A percentile compares a stretch with the other conserved stretches of the same genome.
These are phyloP conservation scores for Hibiscus trionum DNA, from an alignment of 345 rosid species.

Conservation along the genomic window DNA sequence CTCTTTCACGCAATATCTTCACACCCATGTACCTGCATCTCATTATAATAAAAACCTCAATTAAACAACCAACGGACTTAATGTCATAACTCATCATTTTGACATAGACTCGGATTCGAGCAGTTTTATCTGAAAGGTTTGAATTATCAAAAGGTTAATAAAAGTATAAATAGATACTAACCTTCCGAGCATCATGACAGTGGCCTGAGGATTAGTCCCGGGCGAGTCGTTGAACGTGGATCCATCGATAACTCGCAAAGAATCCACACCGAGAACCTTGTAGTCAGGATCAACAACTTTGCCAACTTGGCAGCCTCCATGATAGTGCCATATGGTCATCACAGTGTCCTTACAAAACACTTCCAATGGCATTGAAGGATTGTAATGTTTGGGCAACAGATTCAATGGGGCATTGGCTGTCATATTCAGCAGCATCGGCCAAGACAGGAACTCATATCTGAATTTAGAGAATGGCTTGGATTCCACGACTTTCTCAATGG, in stretches of 20 bases:
- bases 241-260: slow-evolving; percentile 67
- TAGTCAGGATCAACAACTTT: slow-evolving; percentile 70
- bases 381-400: slow-evolving; percentile 49
- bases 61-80: background rate
- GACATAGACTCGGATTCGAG: background rate
- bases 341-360: slow-evolving; percentile 72
- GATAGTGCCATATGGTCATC: slow-evolving; percentile 94
- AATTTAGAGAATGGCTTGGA: slow-evolving; percentile 40
- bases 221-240: slow-evolving; percentile 70
- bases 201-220: slow-evolving; percentile 96
- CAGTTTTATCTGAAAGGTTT: too few species aligned
- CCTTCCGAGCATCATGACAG: slow-evolving; percentile 99
- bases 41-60: background rate
- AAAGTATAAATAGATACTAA: too few species aligned
- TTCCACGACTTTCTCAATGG: slow-evolving; percentile 41
- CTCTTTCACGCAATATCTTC: slow-evolving; percentile 37
- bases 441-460: slow-evolving; percentile 24
- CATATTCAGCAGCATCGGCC: slow-evolving; percentile 37
- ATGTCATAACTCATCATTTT: background rate
- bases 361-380: slow-evolving; percentile 48
- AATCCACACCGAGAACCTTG: slow-evolving; percentile 53
- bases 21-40: slow-evolving; percentile 56
- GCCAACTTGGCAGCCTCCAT: slow-evolving; percentile 89
- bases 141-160: too few species aligned
- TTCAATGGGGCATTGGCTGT: slow-evolving; percentile 54